Evolutionary conservation across 805 yeast species (phyloP).

Genomic region (Metschnikowia dekortorum): DNA sequence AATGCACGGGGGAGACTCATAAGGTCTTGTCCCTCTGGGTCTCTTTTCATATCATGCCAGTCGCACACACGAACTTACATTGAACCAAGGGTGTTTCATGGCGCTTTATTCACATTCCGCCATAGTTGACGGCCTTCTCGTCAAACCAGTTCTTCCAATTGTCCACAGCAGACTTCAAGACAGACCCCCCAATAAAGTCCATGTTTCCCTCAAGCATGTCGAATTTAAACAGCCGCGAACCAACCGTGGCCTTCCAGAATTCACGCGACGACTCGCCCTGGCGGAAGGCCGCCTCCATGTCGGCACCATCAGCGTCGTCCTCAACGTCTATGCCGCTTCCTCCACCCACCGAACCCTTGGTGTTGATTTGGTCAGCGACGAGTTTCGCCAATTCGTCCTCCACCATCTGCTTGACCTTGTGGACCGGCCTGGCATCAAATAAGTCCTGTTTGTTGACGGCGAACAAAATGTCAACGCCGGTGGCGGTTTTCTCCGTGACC

Average conservation of each 20-base stretch:
- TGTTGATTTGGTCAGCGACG: conserved; percentile 41
- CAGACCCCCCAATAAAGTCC: conserved; percentile 70
- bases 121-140: conserved; percentile 59
- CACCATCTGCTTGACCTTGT: conserved; percentile 53
- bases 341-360: conserved; percentile 20
- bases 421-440: conserved; percentile 73
- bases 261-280: conserved; percentile 41
- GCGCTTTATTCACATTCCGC: conserved; percentile 11
- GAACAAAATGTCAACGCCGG: conserved; percentile 69
- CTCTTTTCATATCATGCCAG: too few species aligned
- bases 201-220: conserved; percentile 68
- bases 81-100: too few species aligned
- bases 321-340: conserved; percentile 39
- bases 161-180: conserved; percentile 48
- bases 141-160: conserved; percentile 78
- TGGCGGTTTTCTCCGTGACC: conserved; percentile 57
- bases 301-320: conserved; percentile 27
- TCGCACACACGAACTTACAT: too few species aligned
- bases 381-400: conserved; percentile 61
- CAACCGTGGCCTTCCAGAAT: conserved; percentile 40
- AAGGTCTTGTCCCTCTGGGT: too few species aligned
- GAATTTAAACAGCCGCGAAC: conserved; percentile 49
- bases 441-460: conserved; percentile 85
- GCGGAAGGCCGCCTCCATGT: conserved; percentile 22
- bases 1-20: too few species aligned